Evolutionary conservation across 2,329 filamentous ascomycete species (phyloP).

Genomic region (Scedosporium apiospermum): DNA sequence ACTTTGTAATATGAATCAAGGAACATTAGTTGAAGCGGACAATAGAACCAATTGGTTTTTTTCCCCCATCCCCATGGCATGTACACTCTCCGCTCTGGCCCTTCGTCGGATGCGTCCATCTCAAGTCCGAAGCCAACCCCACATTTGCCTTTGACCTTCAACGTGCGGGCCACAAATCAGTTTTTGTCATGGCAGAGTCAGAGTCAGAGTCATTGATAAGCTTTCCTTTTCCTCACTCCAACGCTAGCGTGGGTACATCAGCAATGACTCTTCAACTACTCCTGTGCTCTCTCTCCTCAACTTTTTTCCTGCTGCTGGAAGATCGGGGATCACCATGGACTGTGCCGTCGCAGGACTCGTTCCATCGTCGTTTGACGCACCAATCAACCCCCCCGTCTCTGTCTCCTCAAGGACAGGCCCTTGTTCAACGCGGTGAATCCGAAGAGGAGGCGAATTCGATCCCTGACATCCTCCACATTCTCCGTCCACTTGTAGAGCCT

Average conservation of each 20-base stretch:
- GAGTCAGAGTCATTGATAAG: background rate
- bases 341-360: conserved; percentile 4
- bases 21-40: no score
- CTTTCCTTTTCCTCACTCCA: background rate
- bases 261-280: background rate
- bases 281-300: background rate
- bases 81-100: no score
- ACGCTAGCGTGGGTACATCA: no score
- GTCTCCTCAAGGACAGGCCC: background rate
- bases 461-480: background rate
- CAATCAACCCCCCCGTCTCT: background rate
- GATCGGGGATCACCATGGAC: background rate
- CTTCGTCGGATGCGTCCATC: background rate
- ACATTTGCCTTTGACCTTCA: background rate
- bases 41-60: no score
- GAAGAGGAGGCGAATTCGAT: background rate
- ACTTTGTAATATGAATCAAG: no score
- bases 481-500: background rate
- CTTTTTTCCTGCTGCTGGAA: background rate
- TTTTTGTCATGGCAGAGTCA: background rate
- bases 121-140: background rate
- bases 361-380: conserved; percentile 6
- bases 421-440: background rate
- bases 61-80: no score
- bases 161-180: background rate